Percentiles rank a stretch among this genome's conserved stretches.
phyloP scores from a whole-genome alignment of 2,329 filamentous ascomycete genomes.

The Juglanconis oblonga region DNA sequence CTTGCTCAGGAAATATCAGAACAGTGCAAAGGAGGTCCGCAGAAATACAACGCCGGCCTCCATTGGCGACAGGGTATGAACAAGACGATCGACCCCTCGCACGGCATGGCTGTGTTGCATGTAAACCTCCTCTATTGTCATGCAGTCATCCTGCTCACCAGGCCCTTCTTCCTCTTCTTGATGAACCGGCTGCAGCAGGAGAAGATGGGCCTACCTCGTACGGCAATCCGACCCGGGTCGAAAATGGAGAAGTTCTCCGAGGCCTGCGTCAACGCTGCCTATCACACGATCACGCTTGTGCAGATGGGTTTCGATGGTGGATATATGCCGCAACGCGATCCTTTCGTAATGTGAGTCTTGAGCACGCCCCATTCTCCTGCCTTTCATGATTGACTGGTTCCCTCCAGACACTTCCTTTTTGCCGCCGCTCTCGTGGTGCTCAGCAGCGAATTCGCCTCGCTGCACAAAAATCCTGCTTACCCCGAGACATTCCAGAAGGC shows the following conservation, averaged over 20 bases:
- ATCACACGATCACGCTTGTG: constrained; percentile 46
- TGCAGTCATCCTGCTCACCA: constrained; percentile 59
- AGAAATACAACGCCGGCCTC: constrained; percentile 44
- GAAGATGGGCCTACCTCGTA: constrained; percentile 26
- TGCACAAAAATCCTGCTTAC: constrained; percentile 44
- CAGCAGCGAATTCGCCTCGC: constrained; percentile 53
- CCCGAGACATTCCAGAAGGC: constrained; percentile 34
- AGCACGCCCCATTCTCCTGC: neutral
- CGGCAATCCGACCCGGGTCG: constrained; percentile 27
- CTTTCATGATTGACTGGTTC: constrained; percentile 10
- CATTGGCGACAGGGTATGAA: constrained; percentile 48
- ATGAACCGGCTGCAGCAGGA: constrained; percentile 41
- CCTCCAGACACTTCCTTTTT: constrained; percentile 52
- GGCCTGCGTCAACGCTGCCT: constrained; percentile 49
- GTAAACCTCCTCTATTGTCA: constrained; percentile 61
- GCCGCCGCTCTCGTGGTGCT: constrained; percentile 52
- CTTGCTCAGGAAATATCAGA: constrained; percentile 56
- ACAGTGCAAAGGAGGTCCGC: constrained; percentile 50
- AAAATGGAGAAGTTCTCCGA: constrained; percentile 46
- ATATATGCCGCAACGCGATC: constrained; percentile 50
- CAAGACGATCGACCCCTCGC: constrained; percentile 37
- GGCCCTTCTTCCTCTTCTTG: constrained; percentile 62
- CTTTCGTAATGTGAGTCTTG: constrained; percentile 52
- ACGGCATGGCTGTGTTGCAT: constrained; percentile 60
- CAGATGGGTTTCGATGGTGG: constrained; percentile 40